A percentile compares a stretch with the other conserved stretches of the same genome.
These are phyloP conservation scores for Aspergillus uvarum DNA, from an alignment of 2,329 filamentous ascomycete genomes.

Conservation along the genomic window DNA sequence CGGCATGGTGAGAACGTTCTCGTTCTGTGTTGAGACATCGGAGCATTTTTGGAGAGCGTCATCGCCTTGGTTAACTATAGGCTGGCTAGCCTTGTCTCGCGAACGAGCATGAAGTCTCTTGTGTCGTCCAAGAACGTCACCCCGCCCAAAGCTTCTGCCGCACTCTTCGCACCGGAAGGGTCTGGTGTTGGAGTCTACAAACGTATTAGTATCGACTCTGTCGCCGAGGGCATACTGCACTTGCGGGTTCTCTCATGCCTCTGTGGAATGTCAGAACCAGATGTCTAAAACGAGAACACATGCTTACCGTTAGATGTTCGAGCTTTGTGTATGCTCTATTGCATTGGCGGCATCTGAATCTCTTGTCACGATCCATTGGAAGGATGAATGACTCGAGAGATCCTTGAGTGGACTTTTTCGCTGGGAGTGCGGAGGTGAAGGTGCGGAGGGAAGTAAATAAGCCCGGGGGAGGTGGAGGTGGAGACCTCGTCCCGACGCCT, in stretches of 20 bases:
- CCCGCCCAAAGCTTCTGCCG: slow-evolving; percentile 21
- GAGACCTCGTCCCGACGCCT: not conserved
- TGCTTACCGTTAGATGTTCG: slow-evolving; percentile 20
- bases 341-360: slow-evolving; percentile 18
- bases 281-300: not conserved
- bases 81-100: not conserved
- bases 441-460: too few relatives aligned
- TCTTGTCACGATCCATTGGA: slow-evolving; percentile 8
- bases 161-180: slow-evolving; percentile 22
- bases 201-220: not conserved
- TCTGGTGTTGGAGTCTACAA: slow-evolving; percentile 20
- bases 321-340: slow-evolving; percentile 20
- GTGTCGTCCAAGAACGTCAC: slow-evolving; percentile 23
- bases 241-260: slow-evolving; percentile 8
- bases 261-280: not conserved
- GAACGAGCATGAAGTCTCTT: slow-evolving; percentile 17
- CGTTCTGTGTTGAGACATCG: not conserved
- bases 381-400: too few relatives aligned
- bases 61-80: not conserved
- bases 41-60: not conserved
- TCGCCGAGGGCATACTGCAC: not conserved
- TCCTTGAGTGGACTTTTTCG: too few relatives aligned
- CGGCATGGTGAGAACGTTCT: not conserved
- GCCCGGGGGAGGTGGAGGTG: too few relatives aligned
- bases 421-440: not conserved